Evolutionary conservation across 768 basidiomycete species (phyloP).

Genomic region (Boletus reticulatus): DNA sequence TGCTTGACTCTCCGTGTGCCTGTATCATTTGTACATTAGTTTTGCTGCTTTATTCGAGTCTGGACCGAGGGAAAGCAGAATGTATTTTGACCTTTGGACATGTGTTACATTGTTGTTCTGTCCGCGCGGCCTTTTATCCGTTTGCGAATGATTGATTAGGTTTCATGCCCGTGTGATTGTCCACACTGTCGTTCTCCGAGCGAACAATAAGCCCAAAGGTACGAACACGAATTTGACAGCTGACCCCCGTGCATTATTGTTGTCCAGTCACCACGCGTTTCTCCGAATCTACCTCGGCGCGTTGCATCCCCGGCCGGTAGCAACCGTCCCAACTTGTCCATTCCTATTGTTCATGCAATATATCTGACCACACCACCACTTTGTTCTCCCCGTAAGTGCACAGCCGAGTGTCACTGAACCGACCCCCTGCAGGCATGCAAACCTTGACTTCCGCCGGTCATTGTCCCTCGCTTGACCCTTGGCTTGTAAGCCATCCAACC

Average conservation of each 20-base stretch:
- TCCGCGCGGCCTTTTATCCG: slow-evolving; percentile 18
- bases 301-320: slow-evolving; percentile 3
- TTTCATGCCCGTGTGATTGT: slow-evolving; percentile 14
- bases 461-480: slow-evolving; percentile 8
- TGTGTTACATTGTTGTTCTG: slow-evolving; percentile 6
- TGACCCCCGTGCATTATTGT: slow-evolving; percentile 18
- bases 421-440: slow-evolving; percentile 6
- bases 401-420: not conserved
- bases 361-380: slow-evolving; percentile 8
- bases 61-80: not conserved
- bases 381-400: slow-evolving; percentile 16
- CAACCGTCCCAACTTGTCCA: slow-evolving; percentile 20
- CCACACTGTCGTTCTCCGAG: slow-evolving; percentile 8
- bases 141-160: slow-evolving; percentile 21
- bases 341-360: slow-evolving; percentile 27
- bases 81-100: slow-evolving; percentile 5
- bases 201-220: slow-evolving; percentile 32
- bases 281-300: not conserved
- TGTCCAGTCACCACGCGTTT: slow-evolving; percentile 5
- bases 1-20: slow-evolving; percentile 6
- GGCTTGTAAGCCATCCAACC: not conserved
- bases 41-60: slow-evolving; percentile 5
- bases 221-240: slow-evolving; percentile 24
- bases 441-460: slow-evolving; percentile 20
- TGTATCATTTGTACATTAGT: slow-evolving; percentile 27